Percentiles rank a stretch among this genome's conserved stretches.
Conservation (phyloP, 192 early-diverging fungal species). For the Linnemannia hyalina region DNA sequence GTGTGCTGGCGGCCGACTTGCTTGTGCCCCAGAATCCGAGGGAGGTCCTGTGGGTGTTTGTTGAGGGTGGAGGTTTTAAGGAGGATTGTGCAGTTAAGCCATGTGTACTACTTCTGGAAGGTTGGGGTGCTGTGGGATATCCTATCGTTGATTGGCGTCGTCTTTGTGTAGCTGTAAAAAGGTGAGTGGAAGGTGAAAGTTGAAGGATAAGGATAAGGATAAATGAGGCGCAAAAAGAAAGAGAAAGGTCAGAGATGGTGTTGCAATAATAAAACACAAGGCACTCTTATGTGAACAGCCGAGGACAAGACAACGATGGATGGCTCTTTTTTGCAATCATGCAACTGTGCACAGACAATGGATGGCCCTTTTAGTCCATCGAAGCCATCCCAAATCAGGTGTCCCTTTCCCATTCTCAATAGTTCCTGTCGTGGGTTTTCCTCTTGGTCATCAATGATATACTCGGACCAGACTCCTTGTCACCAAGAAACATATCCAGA, state of each 20-base stretch:
- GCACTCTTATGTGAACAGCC: neutral
- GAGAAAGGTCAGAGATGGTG: neutral
- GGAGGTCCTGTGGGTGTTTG: constrained; percentile 10
- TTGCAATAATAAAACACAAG: neutral
- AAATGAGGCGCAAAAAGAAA: neutral
- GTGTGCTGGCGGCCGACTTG: constrained; percentile 41
- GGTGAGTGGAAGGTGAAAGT: neutral
- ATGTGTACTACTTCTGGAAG: neutral
- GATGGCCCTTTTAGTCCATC: neutral
- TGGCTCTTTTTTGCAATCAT: neutral
- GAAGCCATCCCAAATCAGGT: neutral
- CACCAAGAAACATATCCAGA: neutral
- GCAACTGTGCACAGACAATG: constrained; percentile 7
- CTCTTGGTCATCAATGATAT: neutral
- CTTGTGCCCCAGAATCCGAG: constrained; percentile 31
- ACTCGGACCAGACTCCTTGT: neutral
- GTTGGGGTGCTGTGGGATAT: constrained; percentile 8
- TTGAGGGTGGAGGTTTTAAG: constrained; percentile 13
- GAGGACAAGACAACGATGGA: neutral
- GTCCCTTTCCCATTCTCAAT: neutral
- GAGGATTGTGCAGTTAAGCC: neutral
- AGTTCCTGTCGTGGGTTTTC: neutral
- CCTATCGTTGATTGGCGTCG: constrained; percentile 29
- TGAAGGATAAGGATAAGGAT: neutral
- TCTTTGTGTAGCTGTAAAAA: neutral